Evolutionary conservation across 1,284 basidiomycete genomes (phyloP), one percentile per base, ranked within the genome.

Genomic region (Exobasidium cylindrosporum): DNA sequence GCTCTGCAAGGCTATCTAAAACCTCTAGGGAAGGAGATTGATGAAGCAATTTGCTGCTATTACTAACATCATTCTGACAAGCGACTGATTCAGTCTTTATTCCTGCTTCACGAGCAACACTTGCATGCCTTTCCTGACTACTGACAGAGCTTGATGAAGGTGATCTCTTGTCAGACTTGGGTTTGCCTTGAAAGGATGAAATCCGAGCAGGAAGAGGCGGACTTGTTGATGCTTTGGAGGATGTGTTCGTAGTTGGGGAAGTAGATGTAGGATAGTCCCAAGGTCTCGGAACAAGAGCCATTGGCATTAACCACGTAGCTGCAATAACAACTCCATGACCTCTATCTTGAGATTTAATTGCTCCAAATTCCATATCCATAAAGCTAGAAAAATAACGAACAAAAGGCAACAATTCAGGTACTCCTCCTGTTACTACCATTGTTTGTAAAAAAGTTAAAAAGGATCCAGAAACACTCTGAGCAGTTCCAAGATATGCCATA

Each of bases 311-410:
- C 72, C 69, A 72, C 2, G 72, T 73, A 1, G 67, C 73, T 23
- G 73, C 74, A 30, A 76, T 57, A 13, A 68, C 64, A 0, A 75
- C 72, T 4, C 72, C 73, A n/a, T 71, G 50, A 23, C 73, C 71
- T 24, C 63, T 54, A 45, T 76, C 70, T 49, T 70, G 69, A 3
- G 61, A 66, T 60, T 68, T 63, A 46, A 76, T 72, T 10, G 73
- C 72, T 58, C 65, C 65, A 58, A 75, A 74, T 62, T 76, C 74
- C 31, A 76, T 61, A 54, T 76, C 74, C 65, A 76, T 68, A 44
- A 63, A 71, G 13, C 65, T 69, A 28, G 70, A 69, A 35, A 74
- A 71, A 60, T 76, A 76, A 61, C 64, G 63, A 64, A 76, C 68
- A 47, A 74, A 74, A 11, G 74, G 74, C 24, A 74, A 55, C 60